phyloP scores from a whole-genome alignment of 495 filamentous ascomycete genomes.

The Annulohypoxylon maeteangense region DNA sequence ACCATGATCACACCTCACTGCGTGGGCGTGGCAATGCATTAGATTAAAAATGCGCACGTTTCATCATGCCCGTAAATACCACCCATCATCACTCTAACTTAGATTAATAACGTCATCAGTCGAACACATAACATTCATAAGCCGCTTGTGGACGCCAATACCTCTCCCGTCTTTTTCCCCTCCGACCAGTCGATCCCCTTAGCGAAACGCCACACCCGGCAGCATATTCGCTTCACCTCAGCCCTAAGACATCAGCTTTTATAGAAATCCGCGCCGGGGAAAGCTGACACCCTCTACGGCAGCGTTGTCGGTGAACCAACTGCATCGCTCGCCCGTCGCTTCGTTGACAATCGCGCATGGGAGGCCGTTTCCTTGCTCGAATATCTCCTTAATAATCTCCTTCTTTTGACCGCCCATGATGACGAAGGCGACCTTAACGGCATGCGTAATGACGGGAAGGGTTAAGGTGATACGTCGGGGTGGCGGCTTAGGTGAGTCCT shows the following conservation, averaged over 20 bases:
- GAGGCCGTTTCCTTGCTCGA: constrained; percentile 79
- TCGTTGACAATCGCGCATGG: constrained; percentile 90
- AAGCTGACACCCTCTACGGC: constrained; percentile 87
- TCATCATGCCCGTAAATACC: constrained; percentile 35
- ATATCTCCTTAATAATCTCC: constrained; percentile 90
- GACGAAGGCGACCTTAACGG: constrained; percentile 86
- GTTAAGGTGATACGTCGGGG: constrained; percentile 90
- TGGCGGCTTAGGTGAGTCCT: constrained; percentile 94
- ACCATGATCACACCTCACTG: constrained; percentile 35
- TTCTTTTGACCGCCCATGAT: constrained; percentile 90
- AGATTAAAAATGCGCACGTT: constrained; percentile 40
- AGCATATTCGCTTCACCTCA: background rate
- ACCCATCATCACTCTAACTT: constrained; percentile 24
- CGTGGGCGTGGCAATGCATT: constrained; percentile 40
- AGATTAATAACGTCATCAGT: constrained; percentile 26
- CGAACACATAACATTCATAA: constrained; percentile 23
- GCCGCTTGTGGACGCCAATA: constrained; percentile 19
- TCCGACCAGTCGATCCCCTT: background rate
- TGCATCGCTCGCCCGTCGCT: constrained; percentile 82
- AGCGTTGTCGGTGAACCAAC: constrained; percentile 90
- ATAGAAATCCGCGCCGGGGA: constrained; percentile 66
- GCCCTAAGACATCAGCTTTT: background rate
- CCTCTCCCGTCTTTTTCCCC: background rate
- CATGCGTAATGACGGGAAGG: constrained; percentile 86
- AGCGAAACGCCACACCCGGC: background rate